Evolutionary conservation across 2,329 filamentous ascomycete genomes (phyloP).

Genomic region (Fusarium sp.): DNA sequence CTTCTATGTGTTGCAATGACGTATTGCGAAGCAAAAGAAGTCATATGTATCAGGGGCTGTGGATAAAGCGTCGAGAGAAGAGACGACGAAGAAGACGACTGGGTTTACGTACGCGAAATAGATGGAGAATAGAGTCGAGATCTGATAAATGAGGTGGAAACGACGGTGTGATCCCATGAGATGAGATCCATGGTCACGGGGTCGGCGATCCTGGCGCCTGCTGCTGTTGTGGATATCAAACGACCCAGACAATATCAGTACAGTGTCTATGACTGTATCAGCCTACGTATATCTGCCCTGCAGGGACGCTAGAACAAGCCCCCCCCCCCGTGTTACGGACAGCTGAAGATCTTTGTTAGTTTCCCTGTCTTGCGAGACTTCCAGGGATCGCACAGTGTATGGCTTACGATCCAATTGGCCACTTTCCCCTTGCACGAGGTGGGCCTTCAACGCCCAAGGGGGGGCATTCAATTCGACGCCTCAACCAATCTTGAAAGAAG

Average conservation of each 20-base stretch:
- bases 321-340: slow-evolving; percentile 1
- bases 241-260: background rate
- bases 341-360: slow-evolving; percentile 10
- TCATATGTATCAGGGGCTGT: background rate
- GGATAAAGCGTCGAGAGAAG: slow-evolving; percentile 22
- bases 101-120: background rate
- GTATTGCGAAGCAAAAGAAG: background rate
- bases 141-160: slow-evolving; percentile 30
- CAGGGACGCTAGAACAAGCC: slow-evolving; percentile 15
- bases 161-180: slow-evolving; percentile 13
- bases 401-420: slow-evolving; percentile 13
- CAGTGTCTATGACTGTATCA: slow-evolving; percentile 1
- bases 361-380: background rate
- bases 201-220: slow-evolving; percentile 19
- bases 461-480: slow-evolving; percentile 15
- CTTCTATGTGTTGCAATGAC: background rate
- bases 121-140: background rate
- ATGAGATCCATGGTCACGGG: slow-evolving; percentile 14
- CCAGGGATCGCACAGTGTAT: slow-evolving; percentile 19
- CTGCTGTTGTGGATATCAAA: slow-evolving; percentile 12
- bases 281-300: background rate
- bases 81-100: slow-evolving; percentile 4
- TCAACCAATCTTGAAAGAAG: slow-evolving; percentile 31
- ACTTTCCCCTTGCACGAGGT: slow-evolving; percentile 10
- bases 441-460: slow-evolving; percentile 14